Percentiles rank a stretch among this genome's conserved stretches.
phyloP scores from a whole-genome alignment of 768 basidiomycete species.

The Suillus paluster region DNA sequence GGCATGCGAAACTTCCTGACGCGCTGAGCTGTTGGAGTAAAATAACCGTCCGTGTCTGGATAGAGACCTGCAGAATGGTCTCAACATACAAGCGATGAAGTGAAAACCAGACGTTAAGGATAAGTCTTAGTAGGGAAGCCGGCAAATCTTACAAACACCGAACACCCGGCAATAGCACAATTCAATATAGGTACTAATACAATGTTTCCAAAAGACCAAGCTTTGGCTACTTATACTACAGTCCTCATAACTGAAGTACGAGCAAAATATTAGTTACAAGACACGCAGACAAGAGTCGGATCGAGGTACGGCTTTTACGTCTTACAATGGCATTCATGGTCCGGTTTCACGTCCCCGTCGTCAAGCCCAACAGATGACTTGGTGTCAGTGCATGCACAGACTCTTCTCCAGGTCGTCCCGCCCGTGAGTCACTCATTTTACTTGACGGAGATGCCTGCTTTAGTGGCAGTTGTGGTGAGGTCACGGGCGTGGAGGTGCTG shows the following conservation, averaged over 20 bases:
- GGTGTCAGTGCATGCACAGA: constrained; percentile 28
- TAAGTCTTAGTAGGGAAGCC: not conserved
- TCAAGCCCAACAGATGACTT: constrained; percentile 28
- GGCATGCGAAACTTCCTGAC: not conserved
- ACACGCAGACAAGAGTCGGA: not conserved
- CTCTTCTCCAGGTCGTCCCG: not conserved
- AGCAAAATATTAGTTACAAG: not conserved
- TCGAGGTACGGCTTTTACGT: not conserved
- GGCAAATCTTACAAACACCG: not conserved
- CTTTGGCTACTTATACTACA: not conserved
- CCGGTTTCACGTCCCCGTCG: constrained; percentile 1
- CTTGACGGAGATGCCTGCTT: not conserved
- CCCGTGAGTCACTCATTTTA: not conserved
- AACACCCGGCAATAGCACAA: not conserved
- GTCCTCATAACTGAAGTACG: not conserved
- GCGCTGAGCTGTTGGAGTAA: not conserved
- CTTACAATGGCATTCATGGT: not conserved
- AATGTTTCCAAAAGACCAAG: not conserved
- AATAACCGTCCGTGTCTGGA: constrained; percentile 1
- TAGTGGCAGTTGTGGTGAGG: constrained; percentile 18
- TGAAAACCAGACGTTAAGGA: not conserved
- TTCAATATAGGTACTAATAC: not conserved
- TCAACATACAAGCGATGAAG: constrained; percentile 19
- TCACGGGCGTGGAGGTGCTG: constrained; percentile 42
- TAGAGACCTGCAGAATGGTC: constrained; percentile 8